Base-by-base conservation (phyloP, 2,329 filamentous ascomycete genomes). In the Ophiostoma quercus region DNA sequence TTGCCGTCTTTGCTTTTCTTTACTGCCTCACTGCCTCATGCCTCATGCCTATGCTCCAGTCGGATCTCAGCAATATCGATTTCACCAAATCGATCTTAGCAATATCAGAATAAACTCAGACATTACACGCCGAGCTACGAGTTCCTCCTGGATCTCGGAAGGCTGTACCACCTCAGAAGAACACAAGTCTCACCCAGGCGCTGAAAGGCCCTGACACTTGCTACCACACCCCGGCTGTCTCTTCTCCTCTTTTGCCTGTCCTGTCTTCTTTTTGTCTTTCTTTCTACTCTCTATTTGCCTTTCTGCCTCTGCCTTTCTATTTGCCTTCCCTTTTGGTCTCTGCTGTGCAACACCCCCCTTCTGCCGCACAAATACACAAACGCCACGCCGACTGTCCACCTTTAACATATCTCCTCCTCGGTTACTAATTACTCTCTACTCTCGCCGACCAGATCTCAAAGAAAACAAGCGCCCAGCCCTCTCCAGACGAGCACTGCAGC, bases 391-490 rank as follows among this genome's bases (percentile, higher is more conserved):
- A 12, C 37, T 34, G 25, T 16, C 67, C 14, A 22, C 34, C 32
- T 22, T 63, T 34, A 6, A 34, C 34, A 6, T 34, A 34, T 3
- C 34, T 34, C 41, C 60, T 25, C 19, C 25, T 54, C 51, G 9
- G 37, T 71, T 67, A 57, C 70, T 71, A 69, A 71, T 67, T 67
- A 22, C 32, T 29, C 37, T 63, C 37, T 34, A 25, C 22, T n/a
- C 41, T 66, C 57, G 14, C 5, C 43, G 32, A 41, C 41, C 75
- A 86, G 84, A 81, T 83, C 81, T 68, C 80, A 79, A 74, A 79
- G 82, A 76, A 82, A 80, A 75, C 76, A 80, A 70, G 78, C 81
- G 72, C 82, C 84, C 63, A 86, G 84, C 74, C 84, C 84, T 73
- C 78, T 85, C 66, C 80, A 81, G 71, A 80, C 80, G 70, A 81